Evolutionary conservation across 257 asterid species (phyloP).

Genomic region (Fraxinus quadrangulata): DNA sequence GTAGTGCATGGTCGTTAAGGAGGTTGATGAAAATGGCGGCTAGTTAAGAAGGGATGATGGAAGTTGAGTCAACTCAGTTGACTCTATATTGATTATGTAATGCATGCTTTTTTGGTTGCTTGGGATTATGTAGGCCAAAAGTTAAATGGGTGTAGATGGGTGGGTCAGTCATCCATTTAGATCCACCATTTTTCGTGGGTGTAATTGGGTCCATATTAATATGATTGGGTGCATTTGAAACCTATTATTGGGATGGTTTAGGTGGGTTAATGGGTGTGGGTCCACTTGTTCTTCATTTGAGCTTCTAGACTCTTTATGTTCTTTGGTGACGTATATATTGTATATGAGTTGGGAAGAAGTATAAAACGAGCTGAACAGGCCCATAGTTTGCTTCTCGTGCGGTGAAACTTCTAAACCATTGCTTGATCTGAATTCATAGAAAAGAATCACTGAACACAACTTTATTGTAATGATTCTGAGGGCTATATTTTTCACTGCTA

Average conservation of each 20-base stretch:
- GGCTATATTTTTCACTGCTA: constrained; percentile 31
- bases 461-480: constrained; percentile 5
- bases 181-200: background rate
- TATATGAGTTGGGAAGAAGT: background rate
- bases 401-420: background rate
- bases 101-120: background rate
- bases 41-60: background rate
- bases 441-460: constrained; percentile 22
- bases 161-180: background rate
- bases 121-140: background rate
- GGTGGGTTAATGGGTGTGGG: background rate
- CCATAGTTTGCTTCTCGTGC: constrained; percentile 17
- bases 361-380: background rate
- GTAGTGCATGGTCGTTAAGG: background rate
- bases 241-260: background rate
- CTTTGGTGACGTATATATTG: background rate
- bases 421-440: constrained; percentile 12
- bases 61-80: background rate
- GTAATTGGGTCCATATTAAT: background rate
- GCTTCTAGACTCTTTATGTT: constrained; percentile 9
- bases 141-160: background rate
- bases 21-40: background rate
- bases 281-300: background rate
- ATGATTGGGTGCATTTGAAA: background rate
- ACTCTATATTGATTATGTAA: background rate